Evolutionary conservation across 805 yeast species (phyloP).

Genomic region (Yarrowia sp.): DNA sequence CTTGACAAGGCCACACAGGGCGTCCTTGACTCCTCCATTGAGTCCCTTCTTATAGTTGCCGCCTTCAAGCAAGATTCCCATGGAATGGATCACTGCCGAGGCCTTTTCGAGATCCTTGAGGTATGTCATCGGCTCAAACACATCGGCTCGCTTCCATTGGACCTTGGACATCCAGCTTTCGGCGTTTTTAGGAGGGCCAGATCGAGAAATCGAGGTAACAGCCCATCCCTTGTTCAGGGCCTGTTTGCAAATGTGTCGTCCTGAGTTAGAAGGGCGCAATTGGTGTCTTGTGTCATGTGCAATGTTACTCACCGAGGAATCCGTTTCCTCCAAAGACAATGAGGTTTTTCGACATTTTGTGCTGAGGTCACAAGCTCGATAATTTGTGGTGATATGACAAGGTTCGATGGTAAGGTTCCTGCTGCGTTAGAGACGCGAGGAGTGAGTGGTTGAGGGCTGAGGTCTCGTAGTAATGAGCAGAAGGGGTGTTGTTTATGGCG

Average conservation of each 20-base stretch:
- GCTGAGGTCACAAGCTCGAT: slow-evolving; percentile 7
- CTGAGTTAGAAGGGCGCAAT: slow-evolving; percentile 45
- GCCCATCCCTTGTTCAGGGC: slow-evolving; percentile 67
- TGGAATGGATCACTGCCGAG: slow-evolving; percentile 77
- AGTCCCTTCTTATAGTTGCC: slow-evolving; percentile 64
- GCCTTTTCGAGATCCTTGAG: slow-evolving; percentile 56
- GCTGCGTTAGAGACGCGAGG: neutral
- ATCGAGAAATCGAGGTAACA: slow-evolving; percentile 59
- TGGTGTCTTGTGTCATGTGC: neutral
- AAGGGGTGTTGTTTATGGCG: too few species aligned
- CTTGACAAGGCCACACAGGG: slow-evolving; percentile 46
- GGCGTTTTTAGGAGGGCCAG: slow-evolving; percentile 50
- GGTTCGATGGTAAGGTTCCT: slow-evolving; percentile 7
- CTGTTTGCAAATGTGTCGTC: slow-evolving; percentile 71
- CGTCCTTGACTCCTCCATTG: slow-evolving; percentile 38
- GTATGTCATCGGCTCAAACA: slow-evolving; percentile 70
- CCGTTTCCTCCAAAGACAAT: slow-evolving; percentile 91
- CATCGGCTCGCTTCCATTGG: slow-evolving; percentile 70
- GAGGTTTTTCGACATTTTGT: slow-evolving; percentile 47
- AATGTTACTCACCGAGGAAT: slow-evolving; percentile 58
- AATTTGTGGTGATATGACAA: slow-evolving; percentile 18
- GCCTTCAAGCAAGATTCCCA: slow-evolving; percentile 79
- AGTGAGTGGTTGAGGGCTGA: too few species aligned
- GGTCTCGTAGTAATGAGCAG: too few species aligned
- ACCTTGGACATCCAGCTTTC: slow-evolving; percentile 55